Base-by-base conservation (phyloP, 129 eudicot genomes). In the Deinandra increscens region DNA sequence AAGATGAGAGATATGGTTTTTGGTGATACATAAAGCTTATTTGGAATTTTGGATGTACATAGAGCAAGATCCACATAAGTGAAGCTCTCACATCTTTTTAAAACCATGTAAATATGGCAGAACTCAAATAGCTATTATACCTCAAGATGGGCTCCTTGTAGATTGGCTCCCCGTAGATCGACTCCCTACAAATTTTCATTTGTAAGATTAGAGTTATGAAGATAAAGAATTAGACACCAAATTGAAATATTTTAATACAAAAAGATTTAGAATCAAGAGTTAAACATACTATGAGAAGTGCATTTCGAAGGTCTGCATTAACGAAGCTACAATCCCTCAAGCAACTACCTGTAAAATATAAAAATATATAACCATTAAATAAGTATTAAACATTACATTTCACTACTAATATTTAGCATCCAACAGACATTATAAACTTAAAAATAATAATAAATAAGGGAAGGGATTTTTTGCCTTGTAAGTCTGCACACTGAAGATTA, bases 181-280 rank as follows among this genome's bases (percentile, higher is more conserved):
- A 95, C 97, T 69, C 97, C 97, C 74, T 90, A 91, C 80, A 90
- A 74, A 82, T 90, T 90, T 75, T 91, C 95, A 81, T 90, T 87
- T 36, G 97, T 90, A 62, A 90, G 95, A 82, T 90, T 95, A 60
- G 97, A 95, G 15, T 81, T 78, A 89, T 90, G 85, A 69, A 77
- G 75, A 55, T 31, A 54, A 17, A 26, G 9, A 64, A 38, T 38
- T 38, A 38, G 42, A 0, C 0, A 4, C 0, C 8, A 9, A 38
- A 38, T 38, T 38, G 7, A 38, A 38, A 38, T 4, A 6, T 38
- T 9, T n/a, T n/a, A n/a, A n/a, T 0, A 37, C 7, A 38, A 9
- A 4, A 4, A n/a, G n/a, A n/a, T n/a, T n/a, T n/a, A n/a, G n/a
- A 38, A 38, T 4, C 5, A 6, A 4, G 2, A 38, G 2, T 15